phyloP scores from a whole-genome alignment of 768 basidiomycete species.

The Cystobasidium onofrii region DNA sequence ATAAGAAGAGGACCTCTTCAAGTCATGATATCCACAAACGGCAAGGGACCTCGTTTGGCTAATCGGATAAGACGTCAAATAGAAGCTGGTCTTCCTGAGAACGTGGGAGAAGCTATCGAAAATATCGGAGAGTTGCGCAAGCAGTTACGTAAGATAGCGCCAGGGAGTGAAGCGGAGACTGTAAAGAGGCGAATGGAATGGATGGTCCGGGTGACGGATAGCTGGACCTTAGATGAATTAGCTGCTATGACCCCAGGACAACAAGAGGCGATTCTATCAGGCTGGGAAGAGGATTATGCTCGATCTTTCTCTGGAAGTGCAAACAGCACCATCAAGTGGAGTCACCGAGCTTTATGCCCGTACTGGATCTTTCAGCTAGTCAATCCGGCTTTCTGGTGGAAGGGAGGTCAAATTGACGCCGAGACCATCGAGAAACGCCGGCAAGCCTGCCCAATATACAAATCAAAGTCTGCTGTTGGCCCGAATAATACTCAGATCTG shows the following conservation, averaged over 20 bases:
- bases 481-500: not conserved
- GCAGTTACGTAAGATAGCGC: constrained; percentile 67
- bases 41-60: constrained; percentile 82
- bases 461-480: not conserved
- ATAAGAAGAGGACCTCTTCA: constrained; percentile 83
- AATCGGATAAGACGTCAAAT: constrained; percentile 67
- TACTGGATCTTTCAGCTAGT: constrained; percentile 19
- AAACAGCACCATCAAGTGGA: not conserved
- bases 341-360: not conserved
- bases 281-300: constrained; percentile 63
- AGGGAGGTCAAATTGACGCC: not conserved
- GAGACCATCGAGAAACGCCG: not conserved
- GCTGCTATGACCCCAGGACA: constrained; percentile 58
- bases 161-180: constrained; percentile 62
- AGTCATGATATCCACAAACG: constrained; percentile 92
- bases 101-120: constrained; percentile 68
- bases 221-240: constrained; percentile 77
- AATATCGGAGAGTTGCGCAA: constrained; percentile 67
- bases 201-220: constrained; percentile 79
- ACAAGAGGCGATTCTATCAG: constrained; percentile 63
- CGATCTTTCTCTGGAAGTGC: not conserved
- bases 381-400: constrained; percentile 15
- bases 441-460: constrained; percentile 12
- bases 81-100: constrained; percentile 59
- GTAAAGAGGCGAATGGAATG: constrained; percentile 78